These are phyloP conservation scores for Penstemon eatonii DNA, from an alignment of 257 asterid genomes.

Conservation along the genomic window DNA sequence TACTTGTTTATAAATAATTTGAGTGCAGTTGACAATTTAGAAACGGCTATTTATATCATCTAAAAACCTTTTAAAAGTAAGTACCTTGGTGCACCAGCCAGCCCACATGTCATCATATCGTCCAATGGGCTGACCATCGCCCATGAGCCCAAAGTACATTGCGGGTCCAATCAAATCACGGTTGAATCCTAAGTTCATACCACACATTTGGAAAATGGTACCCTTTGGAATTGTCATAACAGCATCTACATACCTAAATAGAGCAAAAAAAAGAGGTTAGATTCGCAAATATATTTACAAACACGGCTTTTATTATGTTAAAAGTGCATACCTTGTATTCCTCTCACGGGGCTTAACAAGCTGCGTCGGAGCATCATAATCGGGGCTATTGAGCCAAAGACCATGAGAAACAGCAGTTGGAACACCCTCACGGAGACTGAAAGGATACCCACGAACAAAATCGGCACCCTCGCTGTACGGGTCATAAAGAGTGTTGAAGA, in stretches of 20 bases:
- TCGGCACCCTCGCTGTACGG: slow-evolving; percentile 83
- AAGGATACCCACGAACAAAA: slow-evolving; percentile 86
- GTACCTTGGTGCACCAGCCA: slow-evolving; percentile 81
- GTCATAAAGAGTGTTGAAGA: slow-evolving; percentile 85
- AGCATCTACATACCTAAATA: slow-evolving; percentile 71
- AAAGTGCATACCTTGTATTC: slow-evolving; percentile 52
- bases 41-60: background rate
- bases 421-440: slow-evolving; percentile 82
- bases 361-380: slow-evolving; percentile 88
- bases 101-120: slow-evolving; percentile 89
- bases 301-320: background rate
- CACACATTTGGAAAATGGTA: slow-evolving; percentile 80
- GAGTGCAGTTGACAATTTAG: background rate
- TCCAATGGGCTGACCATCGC: slow-evolving; percentile 86
- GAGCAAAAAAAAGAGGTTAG: background rate
- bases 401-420: slow-evolving; percentile 85
- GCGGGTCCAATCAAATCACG: slow-evolving; percentile 87
- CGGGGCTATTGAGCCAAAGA: slow-evolving; percentile 85
- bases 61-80: background rate
- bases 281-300: background rate
- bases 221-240: slow-evolving; percentile 83
- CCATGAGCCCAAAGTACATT: slow-evolving; percentile 94
- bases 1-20: too few species aligned
- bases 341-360: slow-evolving; percentile 91
- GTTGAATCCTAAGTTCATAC: slow-evolving; percentile 75